Evolutionary conservation across 2,329 filamentous ascomycete species (phyloP), one percentile per base, ranked within the genome.

Genomic region (Ophiostoma ips): DNA sequence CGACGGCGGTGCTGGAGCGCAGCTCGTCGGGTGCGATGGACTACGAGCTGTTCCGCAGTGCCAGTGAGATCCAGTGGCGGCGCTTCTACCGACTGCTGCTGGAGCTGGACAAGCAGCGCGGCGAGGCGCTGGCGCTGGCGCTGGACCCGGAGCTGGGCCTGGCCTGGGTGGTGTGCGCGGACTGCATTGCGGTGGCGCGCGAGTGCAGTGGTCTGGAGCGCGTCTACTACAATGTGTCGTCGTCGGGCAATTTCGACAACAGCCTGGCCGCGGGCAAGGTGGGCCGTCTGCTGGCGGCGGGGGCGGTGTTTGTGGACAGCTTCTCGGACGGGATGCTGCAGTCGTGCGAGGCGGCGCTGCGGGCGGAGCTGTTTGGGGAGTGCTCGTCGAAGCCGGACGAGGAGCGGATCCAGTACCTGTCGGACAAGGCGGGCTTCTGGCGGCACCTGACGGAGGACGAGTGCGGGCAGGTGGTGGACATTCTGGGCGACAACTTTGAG

Each of bases 1-100:
- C 79, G 7, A 84, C 83, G 11, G 79, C 85, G 13, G 72, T 76
- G 1, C 68, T 89, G 34, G 74, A 77, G 41, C 79, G 78, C 49
- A 71, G 69, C 30, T 68, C 77, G 10, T 73, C 78, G 13, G 79
- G 79, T 13, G 75, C 75, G 28, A 78, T 86, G 65, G 84, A 94
- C 59, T 87, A 86, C 57, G 79, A 84, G 21, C 75, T 81, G 51
- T 92, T 89, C 62, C 76, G 84, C 51, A 69, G 72, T 33, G 81
- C 86, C 31, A 81, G 83, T 49, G 84, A 92, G 60, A 74, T 77
- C 11, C 88, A 95, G 63, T 98, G 92, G 92, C 80, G 84, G 55
- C 79, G 85, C 47, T 94, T 94, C 64, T 95, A 88, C 68, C 81
- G 88, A 31, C 73, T 96, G 16, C 74, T 94, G 16, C 73, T 85